Evolutionary conservation across 2,329 filamentous ascomycete genomes (phyloP), one percentile per base, ranked within the genome.

Genomic region (Alternaria tenuissima): DNA sequence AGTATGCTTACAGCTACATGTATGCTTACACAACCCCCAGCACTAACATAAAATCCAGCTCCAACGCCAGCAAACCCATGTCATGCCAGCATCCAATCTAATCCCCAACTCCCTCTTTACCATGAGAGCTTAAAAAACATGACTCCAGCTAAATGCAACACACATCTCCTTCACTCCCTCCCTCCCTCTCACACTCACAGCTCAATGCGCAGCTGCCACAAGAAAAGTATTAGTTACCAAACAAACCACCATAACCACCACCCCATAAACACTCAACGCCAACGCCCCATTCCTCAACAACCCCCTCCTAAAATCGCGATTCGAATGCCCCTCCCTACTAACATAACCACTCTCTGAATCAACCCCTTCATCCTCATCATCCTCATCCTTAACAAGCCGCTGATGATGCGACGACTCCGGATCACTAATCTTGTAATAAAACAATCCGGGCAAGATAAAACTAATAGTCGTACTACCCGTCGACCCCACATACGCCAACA

Each of bases 391-490:
- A 64, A 93, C 83, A 9, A 98, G 83, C 14, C 91, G 88, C 76
- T 97, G 94, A 70, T 97, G 93, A 64, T 94, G 88, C 28, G 89
- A 86, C 44, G 92, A 94, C 56, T 97, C 91, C 0, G 95, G 95
- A 24, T 92, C 89, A 12, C 93, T 96, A 61, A 99, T 98, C 80
- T 98, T 98, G 82, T 98, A 99, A 80, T 98, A 99, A 79, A 99
- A 99, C 4, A 99, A 81, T 0, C 95, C 95, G 0, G 95, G 95
- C 0, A 99, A 85, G 66, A 99, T 98, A 77, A 99, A 99, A 63
- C 92, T 96, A 71, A 99, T 99, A 62, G 92, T 93, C 0, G 95
- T 99, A 52, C 91, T 94, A 54, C 95, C 95, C 0, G 95, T 99
- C 70, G 91, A 93, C 38, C 95, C 95, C 11, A 99, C 95, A 69